phyloP scores from a whole-genome alignment of 352 stramenopile genomes.

The Elongisporangium senticosum region DNA sequence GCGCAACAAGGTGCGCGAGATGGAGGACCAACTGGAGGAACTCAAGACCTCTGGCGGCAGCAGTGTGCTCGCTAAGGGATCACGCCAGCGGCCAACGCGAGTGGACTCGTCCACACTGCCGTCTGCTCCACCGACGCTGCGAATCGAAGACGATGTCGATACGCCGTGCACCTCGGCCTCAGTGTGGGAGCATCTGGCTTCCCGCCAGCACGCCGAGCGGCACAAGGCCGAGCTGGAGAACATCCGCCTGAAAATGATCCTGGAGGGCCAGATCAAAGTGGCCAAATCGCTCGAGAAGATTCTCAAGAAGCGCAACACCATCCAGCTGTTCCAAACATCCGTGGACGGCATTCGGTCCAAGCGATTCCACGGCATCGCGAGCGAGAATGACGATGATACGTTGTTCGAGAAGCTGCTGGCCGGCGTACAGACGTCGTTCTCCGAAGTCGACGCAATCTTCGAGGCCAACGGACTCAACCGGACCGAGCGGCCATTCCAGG shows the following conservation, averaged over 20 bases:
- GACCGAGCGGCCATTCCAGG: slow-evolving; percentile 5
- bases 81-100: not conserved
- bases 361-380: not conserved
- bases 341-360: not conserved
- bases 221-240: slow-evolving; percentile 43
- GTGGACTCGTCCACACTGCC: not conserved
- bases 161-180: slow-evolving; percentile 2
- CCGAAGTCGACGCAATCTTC: slow-evolving; percentile 5
- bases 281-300: slow-evolving; percentile 33
- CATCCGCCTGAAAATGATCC: slow-evolving; percentile 30
- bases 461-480: slow-evolving; percentile 1
- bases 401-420: slow-evolving; percentile 6
- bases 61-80: not conserved
- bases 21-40: slow-evolving; percentile 21
- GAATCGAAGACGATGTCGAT: not conserved
- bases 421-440: slow-evolving; percentile 3
- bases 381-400: slow-evolving; percentile 2
- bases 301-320: slow-evolving; percentile 27
- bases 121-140: not conserved
- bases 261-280: slow-evolving; percentile 49
- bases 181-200: slow-evolving; percentile 41
- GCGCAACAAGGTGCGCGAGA: slow-evolving; percentile 24
- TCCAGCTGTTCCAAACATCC: slow-evolving; percentile 2
- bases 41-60: not conserved
- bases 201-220: slow-evolving; percentile 26